Evolutionary conservation across 768 basidiomycete species (phyloP).

Genomic region (Hortiboletus flavorubellus): DNA sequence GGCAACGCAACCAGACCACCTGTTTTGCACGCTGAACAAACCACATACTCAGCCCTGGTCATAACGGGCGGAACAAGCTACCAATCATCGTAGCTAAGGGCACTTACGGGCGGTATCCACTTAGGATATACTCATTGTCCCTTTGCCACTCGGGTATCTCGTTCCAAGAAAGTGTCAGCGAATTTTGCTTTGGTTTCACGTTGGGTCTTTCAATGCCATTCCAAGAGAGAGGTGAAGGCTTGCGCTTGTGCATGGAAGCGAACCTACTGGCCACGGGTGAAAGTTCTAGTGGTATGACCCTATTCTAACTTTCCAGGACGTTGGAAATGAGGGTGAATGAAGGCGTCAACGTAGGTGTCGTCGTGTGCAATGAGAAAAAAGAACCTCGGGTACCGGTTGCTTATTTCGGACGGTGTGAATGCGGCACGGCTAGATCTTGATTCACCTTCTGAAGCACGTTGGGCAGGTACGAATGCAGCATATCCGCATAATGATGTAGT

Average conservation of each 20-base stretch:
- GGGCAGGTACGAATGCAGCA: slow-evolving; percentile 17
- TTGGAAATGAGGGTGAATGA: slow-evolving; percentile 5
- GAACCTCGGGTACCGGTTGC: background rate
- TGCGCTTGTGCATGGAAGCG: slow-evolving; percentile 18
- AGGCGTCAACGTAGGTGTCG: background rate
- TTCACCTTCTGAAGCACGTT: slow-evolving; percentile 25
- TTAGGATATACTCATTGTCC: slow-evolving; percentile 71
- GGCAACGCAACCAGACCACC: slow-evolving; percentile 57
- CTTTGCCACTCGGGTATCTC: slow-evolving; percentile 67
- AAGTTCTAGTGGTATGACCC: background rate
- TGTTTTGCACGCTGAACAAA: slow-evolving; percentile 49
- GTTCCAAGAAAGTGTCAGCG: slow-evolving; percentile 44
- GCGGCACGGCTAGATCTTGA: slow-evolving; percentile 20
- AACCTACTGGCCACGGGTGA: background rate
- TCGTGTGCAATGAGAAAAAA: background rate
- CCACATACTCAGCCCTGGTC: background rate
- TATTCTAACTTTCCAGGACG: background rate
- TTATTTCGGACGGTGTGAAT: slow-evolving; percentile 12
- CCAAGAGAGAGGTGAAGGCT: background rate
- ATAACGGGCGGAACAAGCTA: slow-evolving; percentile 2
- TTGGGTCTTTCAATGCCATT: slow-evolving; percentile 8
- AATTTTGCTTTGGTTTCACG: background rate
- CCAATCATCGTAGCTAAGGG: slow-evolving; percentile 1
- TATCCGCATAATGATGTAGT: slow-evolving; percentile 5
- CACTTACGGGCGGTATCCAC: slow-evolving; percentile 65